Base-by-base conservation (phyloP, 257 asterid genomes). In the Voacanga thouarsii region DNA sequence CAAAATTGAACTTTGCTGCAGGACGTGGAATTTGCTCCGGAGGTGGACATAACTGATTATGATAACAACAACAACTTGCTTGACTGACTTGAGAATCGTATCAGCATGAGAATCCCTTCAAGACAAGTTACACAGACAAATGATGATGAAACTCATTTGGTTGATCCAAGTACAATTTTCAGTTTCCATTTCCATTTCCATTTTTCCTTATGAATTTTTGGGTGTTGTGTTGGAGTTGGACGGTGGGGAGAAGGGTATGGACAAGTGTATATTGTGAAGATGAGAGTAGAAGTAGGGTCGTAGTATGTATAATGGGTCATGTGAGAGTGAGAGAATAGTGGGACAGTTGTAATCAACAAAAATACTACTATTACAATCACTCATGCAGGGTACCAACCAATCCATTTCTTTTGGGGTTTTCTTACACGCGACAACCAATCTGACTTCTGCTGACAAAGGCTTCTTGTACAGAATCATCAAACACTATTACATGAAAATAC, bases 351-450 rank as follows among this genome's bases (percentile, higher is more conserved):
- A 74, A 41, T 74, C 78, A 57, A 24, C 68, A 37, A 55, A 15
- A 57, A 19, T 39, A 12, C 37, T 37, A n/a, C 28, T 71, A 14
- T 26, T 70, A 57, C 82, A 47, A 45, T 30, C 55, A 51, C 65
- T 28, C 56, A n/a, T 72, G 70, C 73, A 78, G 30, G 23, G 66
- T 60, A 75, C 51, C 53, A 26, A 57, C 73, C 44, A 82, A 39
- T 43, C 44, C 70, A 70, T 79, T 78, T 74, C 45, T 24, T 50
- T 50, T 74, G 72, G 79, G 2, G 80, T 71, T 82, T 82, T 78
- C 85, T 78, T 82, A 70, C 80, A 82, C 82, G 85, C 71, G 75
- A 82, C 82, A 78, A 8, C 61, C 65, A 57, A 73, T 60, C 78
- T 78, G 80, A 75, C 19, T 19, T 66, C 72, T 66, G 72, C 19